phyloP scores from a whole-genome alignment of 2,329 filamentous ascomycete species.

The Penicillium sp. region DNA sequence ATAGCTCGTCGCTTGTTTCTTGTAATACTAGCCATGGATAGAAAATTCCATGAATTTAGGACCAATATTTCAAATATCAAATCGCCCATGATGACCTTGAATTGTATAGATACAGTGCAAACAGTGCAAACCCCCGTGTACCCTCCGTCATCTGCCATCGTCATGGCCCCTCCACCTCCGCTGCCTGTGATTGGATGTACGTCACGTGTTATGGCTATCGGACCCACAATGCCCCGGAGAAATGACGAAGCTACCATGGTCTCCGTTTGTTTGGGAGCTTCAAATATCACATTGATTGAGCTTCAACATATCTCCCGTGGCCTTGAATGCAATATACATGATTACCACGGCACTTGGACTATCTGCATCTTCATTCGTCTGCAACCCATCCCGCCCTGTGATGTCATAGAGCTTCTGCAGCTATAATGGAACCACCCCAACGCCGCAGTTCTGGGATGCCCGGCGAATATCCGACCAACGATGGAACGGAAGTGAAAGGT shows the following conservation, averaged over 20 bases:
- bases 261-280: background rate
- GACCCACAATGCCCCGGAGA: background rate
- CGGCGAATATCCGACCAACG: background rate
- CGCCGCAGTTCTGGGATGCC: background rate
- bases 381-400: background rate
- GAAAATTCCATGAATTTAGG: too few species aligned
- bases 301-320: background rate
- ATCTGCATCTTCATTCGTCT: background rate
- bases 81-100: too few species aligned
- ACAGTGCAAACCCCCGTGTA: background rate
- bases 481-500: conserved; percentile 1
- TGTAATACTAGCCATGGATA: too few species aligned
- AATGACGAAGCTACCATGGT: background rate
- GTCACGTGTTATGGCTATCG: background rate
- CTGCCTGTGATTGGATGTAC: background rate
- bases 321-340: too few species aligned
- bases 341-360: background rate
- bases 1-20: too few species aligned
- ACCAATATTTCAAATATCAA: too few species aligned
- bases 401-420: conserved; percentile 4
- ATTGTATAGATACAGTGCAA: background rate
- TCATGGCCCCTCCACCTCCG: background rate
- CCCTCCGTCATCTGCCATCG: background rate
- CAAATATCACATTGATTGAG: background rate
- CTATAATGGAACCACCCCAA: conserved; percentile 1